Base-by-base conservation (phyloP, 2,329 filamentous ascomycete genomes). In the Nigrospora osmanthi region DNA sequence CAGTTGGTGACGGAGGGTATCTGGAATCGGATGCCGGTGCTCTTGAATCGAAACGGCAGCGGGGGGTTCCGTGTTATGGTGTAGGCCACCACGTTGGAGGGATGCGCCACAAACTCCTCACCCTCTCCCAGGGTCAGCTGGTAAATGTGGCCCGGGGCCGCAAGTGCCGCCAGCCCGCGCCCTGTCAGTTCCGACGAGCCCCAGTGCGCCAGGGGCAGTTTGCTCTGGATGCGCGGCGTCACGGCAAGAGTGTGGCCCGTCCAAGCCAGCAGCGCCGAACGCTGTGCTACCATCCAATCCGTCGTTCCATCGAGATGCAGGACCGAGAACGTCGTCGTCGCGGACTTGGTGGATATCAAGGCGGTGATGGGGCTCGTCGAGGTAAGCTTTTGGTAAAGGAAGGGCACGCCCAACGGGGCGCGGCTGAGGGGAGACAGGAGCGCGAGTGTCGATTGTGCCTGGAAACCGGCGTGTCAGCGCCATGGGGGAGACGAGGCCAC, bases 221-320 rank as follows among this genome's bases (percentile, higher is more conserved):
- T 77, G 37, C 76, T 76, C 56, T 89, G 90, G 52, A 94, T 73
- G 39, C 81, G 83, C 3, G 90, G 88, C 33, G 81, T 82, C 38
- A 93, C 76, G 14, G 75, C 73, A 44, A 98, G 73, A 1, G 88
- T 89, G 62, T 95, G 87, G 28, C 93, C 93, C 0, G 91, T 95
- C 93, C 93, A 98, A 44, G 93, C 93, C n/a, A 97, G 74, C 43
- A 98, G 73, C 2, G 89, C 89, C 52, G 87, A 85, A 50, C 88
- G 79, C 62, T 97, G 90, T 7, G 88, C 79, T 10, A 98, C 72
- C 73, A 95, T 87, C 91, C 93, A 98, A 68, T 98, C 93, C 47
- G 89, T 83, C 5, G 89, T 89, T 47, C 93, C 93, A 69, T 98
- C 89, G 42, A 98, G 79, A 61, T 91, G 86, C 23, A 98, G 76